These are phyloP conservation scores for Naganishia liquefaciens DNA, from an alignment of 1,284 basidiomycete genomes.

Conservation along the genomic window DNA sequence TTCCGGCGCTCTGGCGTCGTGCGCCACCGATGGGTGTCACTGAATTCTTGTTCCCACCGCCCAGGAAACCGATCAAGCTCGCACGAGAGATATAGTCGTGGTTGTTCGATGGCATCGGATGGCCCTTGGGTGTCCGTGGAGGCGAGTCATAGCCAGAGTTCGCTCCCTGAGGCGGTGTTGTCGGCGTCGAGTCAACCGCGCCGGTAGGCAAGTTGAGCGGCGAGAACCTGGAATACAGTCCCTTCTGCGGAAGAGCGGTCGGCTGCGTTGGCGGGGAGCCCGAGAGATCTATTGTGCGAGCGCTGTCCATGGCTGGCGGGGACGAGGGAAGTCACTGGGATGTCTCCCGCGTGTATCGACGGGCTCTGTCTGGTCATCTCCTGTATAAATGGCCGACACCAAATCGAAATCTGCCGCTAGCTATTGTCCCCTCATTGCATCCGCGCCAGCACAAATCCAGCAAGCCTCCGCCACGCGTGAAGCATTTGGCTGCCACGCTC, in stretches of 20 bases:
- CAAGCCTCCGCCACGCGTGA: conserved; percentile 3
- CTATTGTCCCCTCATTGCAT: neutral
- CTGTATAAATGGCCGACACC: neutral
- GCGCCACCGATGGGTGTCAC: neutral
- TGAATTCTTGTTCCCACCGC: conserved; percentile 18
- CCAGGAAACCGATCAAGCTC: conserved; percentile 29
- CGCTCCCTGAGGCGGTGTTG: neutral
- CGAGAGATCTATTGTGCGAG: conserved; percentile 18
- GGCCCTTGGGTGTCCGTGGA: conserved; percentile 30
- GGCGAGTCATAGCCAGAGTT: conserved; percentile 22
- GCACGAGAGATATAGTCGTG: conserved; percentile 1
- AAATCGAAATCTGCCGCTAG: neutral
- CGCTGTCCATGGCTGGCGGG: conserved; percentile 12
- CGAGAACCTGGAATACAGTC: conserved; percentile 1
- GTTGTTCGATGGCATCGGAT: conserved; percentile 2
- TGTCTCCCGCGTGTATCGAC: neutral
- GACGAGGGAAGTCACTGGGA: neutral
- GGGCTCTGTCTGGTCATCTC: neutral
- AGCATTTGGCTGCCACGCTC: too few relatives aligned
- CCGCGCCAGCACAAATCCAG: conserved; percentile 2
- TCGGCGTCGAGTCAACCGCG: neutral
- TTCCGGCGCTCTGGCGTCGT: neutral
- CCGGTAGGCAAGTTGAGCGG: neutral
- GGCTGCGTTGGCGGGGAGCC: conserved; percentile 7
- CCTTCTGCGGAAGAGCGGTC: neutral